Conservation (phyloP, 108 stramenopile genomes). For the Pseudonitzschia delicatissima region DNA sequence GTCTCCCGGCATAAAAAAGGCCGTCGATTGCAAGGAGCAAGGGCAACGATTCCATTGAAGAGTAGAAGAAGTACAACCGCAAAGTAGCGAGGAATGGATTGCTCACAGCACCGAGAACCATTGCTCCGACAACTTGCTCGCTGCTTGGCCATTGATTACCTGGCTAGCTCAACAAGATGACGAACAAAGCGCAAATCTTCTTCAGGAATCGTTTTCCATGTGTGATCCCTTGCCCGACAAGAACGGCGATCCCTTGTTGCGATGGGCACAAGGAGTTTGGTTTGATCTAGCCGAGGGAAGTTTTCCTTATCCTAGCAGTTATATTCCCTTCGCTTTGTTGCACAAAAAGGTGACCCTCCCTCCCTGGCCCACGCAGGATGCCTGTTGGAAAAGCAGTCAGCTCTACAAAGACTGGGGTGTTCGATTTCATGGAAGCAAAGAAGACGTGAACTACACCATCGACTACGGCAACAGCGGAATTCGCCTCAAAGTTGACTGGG, state of each 20-base stretch:
- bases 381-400: conserved; percentile 41
- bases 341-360: conserved; percentile 54
- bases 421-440: conserved; percentile 28
- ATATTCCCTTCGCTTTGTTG: conserved; percentile 66
- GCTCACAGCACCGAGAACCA: conserved; percentile 29
- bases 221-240: conserved; percentile 43
- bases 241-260: conserved; percentile 21
- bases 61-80: background rate
- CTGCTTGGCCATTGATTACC: conserved; percentile 46
- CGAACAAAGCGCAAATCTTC: conserved; percentile 11
- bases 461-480: conserved; percentile 29
- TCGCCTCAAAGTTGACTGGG: conserved; percentile 54
- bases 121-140: conserved; percentile 43
- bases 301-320: conserved; percentile 64
- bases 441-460: conserved; percentile 43
- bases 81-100: background rate
- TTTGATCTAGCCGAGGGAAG: conserved; percentile 72
- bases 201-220: conserved; percentile 36
- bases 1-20: background rate
- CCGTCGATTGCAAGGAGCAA: background rate
- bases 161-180: conserved; percentile 23
- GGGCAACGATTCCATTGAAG: background rate
- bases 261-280: conserved; percentile 50
- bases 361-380: conserved; percentile 65
- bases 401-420: conserved; percentile 41